Evolutionary conservation across 2,329 filamentous ascomycete species (phyloP), one percentile per base, ranked within the genome.

Genomic region (Alternaria atra): DNA sequence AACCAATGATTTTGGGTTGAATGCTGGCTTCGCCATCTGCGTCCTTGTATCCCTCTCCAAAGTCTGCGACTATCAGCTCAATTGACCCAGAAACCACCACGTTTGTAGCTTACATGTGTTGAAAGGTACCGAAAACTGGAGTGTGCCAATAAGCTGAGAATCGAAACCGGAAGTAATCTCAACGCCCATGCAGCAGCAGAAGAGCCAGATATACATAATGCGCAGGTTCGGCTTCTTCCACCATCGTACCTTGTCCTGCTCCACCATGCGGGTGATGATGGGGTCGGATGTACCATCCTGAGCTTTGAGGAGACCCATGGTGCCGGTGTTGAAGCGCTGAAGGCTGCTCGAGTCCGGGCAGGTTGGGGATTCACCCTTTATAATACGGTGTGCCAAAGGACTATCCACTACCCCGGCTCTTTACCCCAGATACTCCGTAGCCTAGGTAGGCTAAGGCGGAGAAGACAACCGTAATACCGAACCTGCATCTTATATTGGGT

Each of bases 211-310:
- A 63, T 81, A 80, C 69, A 81, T 71, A 35, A 71, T 32, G 48
- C 79, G 70, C 13, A 80, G 67, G 60, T 82, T 79, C 17, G 58
- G 66, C 58, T 81, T 81, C 69, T 73, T 78, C 66, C 79, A 82
- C 80, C 81, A 83, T 67, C 71, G 72, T 13, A 80, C 73, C 62
- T 74, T 79, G 62, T 83, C 81, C 60, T 72, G 69, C 60, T 66
- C 77, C 30, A 81, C 79, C 70, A 83, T 77, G 62, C 77, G 77
- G 47, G 80, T 80, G 68, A 83, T 72, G 59, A 82, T 73, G 25
- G 80, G 80, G 60, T 82, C 80, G 40, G 78, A 70, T 13, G 67
- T 69, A 37, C 69, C 72, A 65, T 70, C 62, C 48, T 63, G 57
- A 56, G 56, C 56, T 27, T 71, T 71, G 61, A 71, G 34, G 62